Evolutionary conservation across 2,329 filamentous ascomycete genomes (phyloP), one percentile per base, ranked within the genome.

Genomic region (Neophaeococcomyces mojaviensis): DNA sequence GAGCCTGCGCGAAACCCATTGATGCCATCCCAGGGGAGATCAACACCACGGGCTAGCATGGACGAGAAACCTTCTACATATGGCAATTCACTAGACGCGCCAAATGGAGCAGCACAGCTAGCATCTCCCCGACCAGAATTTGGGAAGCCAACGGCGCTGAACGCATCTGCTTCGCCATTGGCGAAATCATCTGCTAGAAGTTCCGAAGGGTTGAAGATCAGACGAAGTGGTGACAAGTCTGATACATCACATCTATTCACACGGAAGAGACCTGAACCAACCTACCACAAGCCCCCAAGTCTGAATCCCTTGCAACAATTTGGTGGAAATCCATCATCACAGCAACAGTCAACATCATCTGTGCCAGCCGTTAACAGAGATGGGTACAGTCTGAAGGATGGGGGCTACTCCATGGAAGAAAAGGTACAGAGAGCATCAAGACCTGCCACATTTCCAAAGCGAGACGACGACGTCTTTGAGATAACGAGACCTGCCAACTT

Each of bases 121-220:
- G 3, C 36, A 15, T 33, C 38, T 19, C n/a, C 44, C 12, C 63
- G 68, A 26, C 68, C 73, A 32, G 70, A 79, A 55, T 82, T 81
- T 56, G 78, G 78, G 42, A 73, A 75, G 55, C 68, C 78, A 2
- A 79, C 76, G 50, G 74, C 77, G 13, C 62, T 81, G 47, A 67
- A 75, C 28, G 39, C 59, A 56, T 39, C 55, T 52, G 22, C 64
- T 53, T 50, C 64, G 70, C 74, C 77, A 47, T 73, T 52, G 22
- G 45, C 75, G 49, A 64, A 70, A 46, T 58, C 56, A 13, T 26
- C 58, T 36, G 51, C 56, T 10, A 54, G 49, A 35, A 41, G 43
- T 22, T 48, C 49, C 2, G 51, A 49, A 34, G 52, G 50, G 16
- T 45, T 46, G 35, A 41, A 46, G 26, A 38, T 46, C 34, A 47